These are phyloP conservation scores for Sporothrix brasiliensis DNA, from an alignment of 2,329 filamentous ascomycete species.

Conservation along the genomic window DNA sequence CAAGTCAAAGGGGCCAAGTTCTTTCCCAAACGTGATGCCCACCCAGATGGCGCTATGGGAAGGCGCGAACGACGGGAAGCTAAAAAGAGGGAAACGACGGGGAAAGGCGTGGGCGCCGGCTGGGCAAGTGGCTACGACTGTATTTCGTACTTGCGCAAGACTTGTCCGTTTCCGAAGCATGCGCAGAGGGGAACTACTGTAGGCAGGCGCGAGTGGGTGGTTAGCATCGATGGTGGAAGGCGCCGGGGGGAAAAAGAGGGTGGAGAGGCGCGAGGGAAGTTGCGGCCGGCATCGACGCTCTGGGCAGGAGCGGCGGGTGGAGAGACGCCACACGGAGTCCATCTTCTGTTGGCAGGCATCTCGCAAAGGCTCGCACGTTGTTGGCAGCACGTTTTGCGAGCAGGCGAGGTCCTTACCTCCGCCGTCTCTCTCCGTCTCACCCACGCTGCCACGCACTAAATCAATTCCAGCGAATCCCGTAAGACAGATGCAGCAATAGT, in stretches of 20 bases:
- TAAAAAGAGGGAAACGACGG: neutral
- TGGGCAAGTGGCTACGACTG: constrained; percentile 18
- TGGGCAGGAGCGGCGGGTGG: neutral
- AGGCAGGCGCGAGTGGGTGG: neutral
- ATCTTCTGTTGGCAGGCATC: neutral
- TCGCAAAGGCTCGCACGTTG: neutral
- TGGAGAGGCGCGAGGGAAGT: constrained; percentile 7
- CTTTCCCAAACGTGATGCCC: neutral
- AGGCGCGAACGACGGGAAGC: neutral
- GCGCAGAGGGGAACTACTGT: neutral
- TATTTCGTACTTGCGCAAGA: no score
- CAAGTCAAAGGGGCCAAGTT: neutral
- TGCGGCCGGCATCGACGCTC: constrained; percentile 5
- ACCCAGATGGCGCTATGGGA: neutral
- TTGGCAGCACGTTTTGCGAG: no score
- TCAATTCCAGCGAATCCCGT: neutral
- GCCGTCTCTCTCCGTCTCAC: no score
- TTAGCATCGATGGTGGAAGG: neutral
- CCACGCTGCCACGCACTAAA: neutral
- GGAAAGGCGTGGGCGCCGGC: constrained; percentile 18
- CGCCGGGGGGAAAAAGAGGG: neutral
- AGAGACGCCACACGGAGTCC: neutral
- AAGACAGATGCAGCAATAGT: constrained; percentile 6
- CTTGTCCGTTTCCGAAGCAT: constrained; percentile 27
- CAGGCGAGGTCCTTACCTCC: neutral